phyloP scores from a whole-genome alignment of 441 rosid genomes.

The Dalechampia spathulata region DNA sequence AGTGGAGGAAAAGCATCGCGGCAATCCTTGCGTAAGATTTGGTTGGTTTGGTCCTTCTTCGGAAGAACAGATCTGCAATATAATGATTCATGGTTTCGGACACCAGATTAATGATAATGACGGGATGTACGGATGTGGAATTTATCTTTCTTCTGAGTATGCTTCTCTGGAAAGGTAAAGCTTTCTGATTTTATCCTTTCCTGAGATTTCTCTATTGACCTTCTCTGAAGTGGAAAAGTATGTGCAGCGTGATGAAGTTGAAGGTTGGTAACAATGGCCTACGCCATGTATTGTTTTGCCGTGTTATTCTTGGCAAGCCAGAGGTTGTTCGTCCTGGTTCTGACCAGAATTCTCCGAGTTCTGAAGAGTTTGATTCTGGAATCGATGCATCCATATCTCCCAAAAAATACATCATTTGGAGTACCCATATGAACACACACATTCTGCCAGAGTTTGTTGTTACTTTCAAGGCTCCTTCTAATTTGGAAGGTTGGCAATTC shows the following conservation, averaged over 20 bases:
- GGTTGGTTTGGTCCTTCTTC: slow-evolving; percentile 50
- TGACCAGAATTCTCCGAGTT: slow-evolving; percentile 45
- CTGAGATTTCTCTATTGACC: neutral
- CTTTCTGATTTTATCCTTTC: no score
- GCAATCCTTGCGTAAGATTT: slow-evolving; percentile 44
- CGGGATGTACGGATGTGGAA: slow-evolving; percentile 52
- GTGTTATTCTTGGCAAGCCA: slow-evolving; percentile 54
- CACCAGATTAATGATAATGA: slow-evolving; percentile 18
- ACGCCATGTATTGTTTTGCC: slow-evolving; percentile 57
- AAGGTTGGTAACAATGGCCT: slow-evolving; percentile 41
- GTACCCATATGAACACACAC: slow-evolving; percentile 56
- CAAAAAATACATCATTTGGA: slow-evolving; percentile 66
- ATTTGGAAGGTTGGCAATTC: slow-evolving; percentile 34
- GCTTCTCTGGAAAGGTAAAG: slow-evolving; percentile 55
- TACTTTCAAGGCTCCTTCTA: slow-evolving; percentile 46
- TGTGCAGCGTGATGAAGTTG: slow-evolving; percentile 36
- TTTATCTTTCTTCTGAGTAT: slow-evolving; percentile 57
- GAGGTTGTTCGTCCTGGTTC: slow-evolving; percentile 54
- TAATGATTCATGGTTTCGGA: slow-evolving; percentile 58
- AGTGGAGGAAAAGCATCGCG: slow-evolving; percentile 35
- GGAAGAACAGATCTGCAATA: slow-evolving; percentile 29
- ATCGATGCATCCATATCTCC: slow-evolving; percentile 45
- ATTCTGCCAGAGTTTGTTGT: slow-evolving; percentile 57
- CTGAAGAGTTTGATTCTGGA: slow-evolving; percentile 59
- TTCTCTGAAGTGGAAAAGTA: no score